These are phyloP conservation scores for Arthroderma sp. DNA, from an alignment of 2,329 filamentous ascomycete species.

Conservation along the genomic window DNA sequence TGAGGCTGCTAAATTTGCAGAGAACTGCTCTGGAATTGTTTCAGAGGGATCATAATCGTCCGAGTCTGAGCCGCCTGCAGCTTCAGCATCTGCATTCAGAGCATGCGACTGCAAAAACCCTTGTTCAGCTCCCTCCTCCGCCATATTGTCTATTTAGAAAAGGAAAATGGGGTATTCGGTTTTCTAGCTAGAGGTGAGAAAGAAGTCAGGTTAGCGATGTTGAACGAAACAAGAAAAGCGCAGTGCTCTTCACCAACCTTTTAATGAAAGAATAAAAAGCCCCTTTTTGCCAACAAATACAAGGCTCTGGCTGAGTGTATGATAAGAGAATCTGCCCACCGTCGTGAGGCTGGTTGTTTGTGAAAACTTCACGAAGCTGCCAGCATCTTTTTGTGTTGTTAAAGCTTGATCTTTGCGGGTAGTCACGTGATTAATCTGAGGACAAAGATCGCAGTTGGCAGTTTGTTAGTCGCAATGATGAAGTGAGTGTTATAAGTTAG, in stretches of 20 bases:
- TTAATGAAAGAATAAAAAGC: background rate
- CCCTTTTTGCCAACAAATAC: background rate
- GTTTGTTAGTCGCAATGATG: too few relatives aligned
- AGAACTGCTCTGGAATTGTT: constrained; percentile 33
- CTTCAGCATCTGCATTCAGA: constrained; percentile 39
- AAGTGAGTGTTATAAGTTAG: too few relatives aligned
- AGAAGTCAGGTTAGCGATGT: background rate
- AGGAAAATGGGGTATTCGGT: background rate
- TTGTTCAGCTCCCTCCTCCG: constrained; percentile 42
- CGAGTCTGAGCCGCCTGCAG: constrained; percentile 36
- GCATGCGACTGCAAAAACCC: constrained; percentile 42
- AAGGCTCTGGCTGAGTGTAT: background rate
- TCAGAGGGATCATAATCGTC: constrained; percentile 46
- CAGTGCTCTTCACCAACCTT: background rate
- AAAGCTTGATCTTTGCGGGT: background rate
- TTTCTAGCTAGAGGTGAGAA: background rate
- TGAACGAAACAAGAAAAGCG: background rate
- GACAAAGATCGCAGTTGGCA: background rate
- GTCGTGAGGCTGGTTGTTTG: background rate
- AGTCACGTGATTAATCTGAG: background rate
- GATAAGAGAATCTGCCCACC: background rate
- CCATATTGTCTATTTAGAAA: constrained; percentile 28
- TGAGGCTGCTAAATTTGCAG: constrained; percentile 22
- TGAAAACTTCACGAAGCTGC: background rate
- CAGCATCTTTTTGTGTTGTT: background rate